Evolutionary conservation across 257 asterid genomes (phyloP).

Genomic region (Voacanga thouarsii): DNA sequence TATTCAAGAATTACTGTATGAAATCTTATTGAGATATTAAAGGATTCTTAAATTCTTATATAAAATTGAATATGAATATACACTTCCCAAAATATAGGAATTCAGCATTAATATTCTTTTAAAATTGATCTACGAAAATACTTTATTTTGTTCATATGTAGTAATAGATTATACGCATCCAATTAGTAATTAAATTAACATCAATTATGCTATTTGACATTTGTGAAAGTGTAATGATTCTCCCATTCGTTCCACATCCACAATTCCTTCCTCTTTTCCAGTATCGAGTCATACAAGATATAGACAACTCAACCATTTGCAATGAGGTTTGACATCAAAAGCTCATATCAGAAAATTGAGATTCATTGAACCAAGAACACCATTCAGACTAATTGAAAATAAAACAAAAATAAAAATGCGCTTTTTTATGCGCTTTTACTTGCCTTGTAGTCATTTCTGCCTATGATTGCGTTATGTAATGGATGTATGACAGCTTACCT

Average conservation of each 20-base stretch:
- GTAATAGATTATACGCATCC: no score
- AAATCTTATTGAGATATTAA: no score
- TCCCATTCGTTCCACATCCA: no score
- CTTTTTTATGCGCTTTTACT: neutral
- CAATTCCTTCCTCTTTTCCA: neutral
- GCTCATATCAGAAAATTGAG: neutral
- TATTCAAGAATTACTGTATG: no score
- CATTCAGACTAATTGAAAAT: neutral
- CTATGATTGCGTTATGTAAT: neutral
- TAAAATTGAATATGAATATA: no score
- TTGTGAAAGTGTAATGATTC: neutral
- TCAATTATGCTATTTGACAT: neutral
- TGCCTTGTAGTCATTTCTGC: neutral
- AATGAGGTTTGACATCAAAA: neutral
- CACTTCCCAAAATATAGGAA: no score
- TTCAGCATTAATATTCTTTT: no score
- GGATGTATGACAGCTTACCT: neutral
- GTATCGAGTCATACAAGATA: neutral
- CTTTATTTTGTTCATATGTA: no score
- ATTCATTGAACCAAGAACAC: constrained; percentile 13
- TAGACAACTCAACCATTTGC: neutral
- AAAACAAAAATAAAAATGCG: neutral
- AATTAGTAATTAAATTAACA: no score
- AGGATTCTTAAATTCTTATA: no score
- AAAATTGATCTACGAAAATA: no score